Conservation (phyloP, 2,329 filamentous ascomycete genomes). For the Aspergillus candidus region DNA sequence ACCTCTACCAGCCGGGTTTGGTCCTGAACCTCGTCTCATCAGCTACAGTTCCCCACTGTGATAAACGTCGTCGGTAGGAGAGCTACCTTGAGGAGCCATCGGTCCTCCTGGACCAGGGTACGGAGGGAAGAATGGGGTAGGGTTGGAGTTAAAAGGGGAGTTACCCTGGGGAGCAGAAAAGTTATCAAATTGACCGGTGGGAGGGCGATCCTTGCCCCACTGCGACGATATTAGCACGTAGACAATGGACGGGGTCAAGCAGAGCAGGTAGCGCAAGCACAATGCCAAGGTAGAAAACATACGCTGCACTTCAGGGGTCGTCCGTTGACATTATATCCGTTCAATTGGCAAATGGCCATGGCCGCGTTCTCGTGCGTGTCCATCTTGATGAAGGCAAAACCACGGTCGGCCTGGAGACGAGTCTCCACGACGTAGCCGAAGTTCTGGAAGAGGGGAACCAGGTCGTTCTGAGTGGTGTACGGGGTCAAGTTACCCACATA, state of each 20-base stretch:
- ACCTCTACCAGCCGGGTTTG: constrained; percentile 53
- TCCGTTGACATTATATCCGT: constrained; percentile 96
- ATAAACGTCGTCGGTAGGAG: not conserved
- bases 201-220: constrained; percentile 99
- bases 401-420: constrained; percentile 93
- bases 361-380: constrained; percentile 96
- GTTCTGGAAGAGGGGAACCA: constrained; percentile 97
- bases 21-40: constrained; percentile 32
- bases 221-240: constrained; percentile 36
- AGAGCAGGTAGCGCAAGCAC: constrained; percentile 25
- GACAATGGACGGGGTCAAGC: no score
- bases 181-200: constrained; percentile 74
- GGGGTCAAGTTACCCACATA: constrained; percentile 97
- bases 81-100: constrained; percentile 55
- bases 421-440: constrained; percentile 97
- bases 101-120: constrained; percentile 67
- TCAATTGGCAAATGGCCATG: constrained; percentile 97
- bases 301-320: constrained; percentile 97
- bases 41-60: no score
- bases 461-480: constrained; percentile 92
- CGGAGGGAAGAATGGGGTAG: constrained; percentile 84
- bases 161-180: constrained; percentile 74
- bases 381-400: constrained; percentile 99
- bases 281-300: constrained; percentile 45
- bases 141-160: constrained; percentile 63